phyloP scores from a whole-genome alignment of 169 alveolate species.

The Babesia divergens region DNA sequence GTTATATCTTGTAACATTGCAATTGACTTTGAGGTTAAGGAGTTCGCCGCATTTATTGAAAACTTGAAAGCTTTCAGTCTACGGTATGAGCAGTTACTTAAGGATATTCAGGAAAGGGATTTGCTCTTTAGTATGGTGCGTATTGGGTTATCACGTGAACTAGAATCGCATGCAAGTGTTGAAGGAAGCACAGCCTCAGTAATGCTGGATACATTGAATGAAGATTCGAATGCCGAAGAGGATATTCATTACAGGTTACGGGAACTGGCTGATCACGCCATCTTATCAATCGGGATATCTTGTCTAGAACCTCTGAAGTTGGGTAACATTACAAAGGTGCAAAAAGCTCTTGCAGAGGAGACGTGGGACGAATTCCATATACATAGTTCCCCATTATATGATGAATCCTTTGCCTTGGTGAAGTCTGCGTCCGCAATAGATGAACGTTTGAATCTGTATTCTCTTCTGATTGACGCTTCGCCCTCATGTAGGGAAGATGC shows the following conservation, averaged over 20 bases:
- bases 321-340: background rate
- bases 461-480: background rate
- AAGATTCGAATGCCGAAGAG: background rate
- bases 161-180: background rate
- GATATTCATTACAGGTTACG: background rate
- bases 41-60: background rate
- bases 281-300: background rate
- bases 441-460: slow-evolving; percentile 12
- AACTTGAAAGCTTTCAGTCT: background rate
- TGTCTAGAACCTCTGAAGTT: slow-evolving; percentile 16
- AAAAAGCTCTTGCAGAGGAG: slow-evolving; percentile 4
- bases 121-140: background rate
- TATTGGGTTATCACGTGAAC: background rate
- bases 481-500: background rate
- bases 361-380: slow-evolving; percentile 12
- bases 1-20: background rate
- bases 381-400: background rate
- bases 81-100: background rate
- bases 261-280: background rate
- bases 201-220: background rate
- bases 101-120: background rate
- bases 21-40: background rate
- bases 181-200: background rate
- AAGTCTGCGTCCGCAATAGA: background rate
- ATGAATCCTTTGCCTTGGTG: background rate